Conservation (phyloP, 2,329 filamentous ascomycete genomes). For the Coniochaeta prunicola region DNA sequence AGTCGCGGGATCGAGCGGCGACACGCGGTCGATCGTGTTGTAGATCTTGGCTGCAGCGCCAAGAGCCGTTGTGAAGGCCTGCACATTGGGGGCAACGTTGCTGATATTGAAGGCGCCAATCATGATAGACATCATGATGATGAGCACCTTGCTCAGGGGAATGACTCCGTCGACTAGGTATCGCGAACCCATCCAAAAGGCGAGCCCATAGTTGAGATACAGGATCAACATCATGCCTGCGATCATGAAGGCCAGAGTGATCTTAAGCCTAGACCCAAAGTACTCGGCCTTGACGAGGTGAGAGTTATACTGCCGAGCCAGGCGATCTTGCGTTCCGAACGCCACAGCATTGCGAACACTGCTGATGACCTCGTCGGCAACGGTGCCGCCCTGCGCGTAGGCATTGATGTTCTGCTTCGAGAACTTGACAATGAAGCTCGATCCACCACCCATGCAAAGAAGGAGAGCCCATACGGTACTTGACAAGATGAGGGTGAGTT, state of each 20-base stretch:
- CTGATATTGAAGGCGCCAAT: conserved; percentile 89
- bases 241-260: conserved; percentile 68
- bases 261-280: conserved; percentile 71
- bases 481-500: conserved; percentile 78
- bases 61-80: conserved; percentile 77
- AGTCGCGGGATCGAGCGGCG: conserved; percentile 72
- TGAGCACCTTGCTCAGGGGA: conserved; percentile 65
- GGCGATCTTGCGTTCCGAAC: conserved; percentile 86
- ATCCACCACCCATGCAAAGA: conserved; percentile 54
- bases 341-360: conserved; percentile 89
- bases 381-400: conserved; percentile 76
- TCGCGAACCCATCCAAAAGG: conserved; percentile 80
- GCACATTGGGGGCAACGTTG: conserved; percentile 76
- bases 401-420: conserved; percentile 71
- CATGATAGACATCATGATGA: conserved; percentile 83
- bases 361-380: conserved; percentile 91
- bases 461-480: conserved; percentile 69
- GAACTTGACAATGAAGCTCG: conserved; percentile 69
- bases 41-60: conserved; percentile 89
- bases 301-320: conserved; percentile 77
- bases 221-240: conserved; percentile 76
- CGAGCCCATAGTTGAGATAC: conserved; percentile 79
- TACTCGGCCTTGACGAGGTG: conserved; percentile 68
- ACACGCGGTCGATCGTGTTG: conserved; percentile 82
- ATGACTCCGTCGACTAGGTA: conserved; percentile 64